Conservation (phyloP, 2,329 filamentous ascomycete species). For the Hymenoscyphus albidus region DNA sequence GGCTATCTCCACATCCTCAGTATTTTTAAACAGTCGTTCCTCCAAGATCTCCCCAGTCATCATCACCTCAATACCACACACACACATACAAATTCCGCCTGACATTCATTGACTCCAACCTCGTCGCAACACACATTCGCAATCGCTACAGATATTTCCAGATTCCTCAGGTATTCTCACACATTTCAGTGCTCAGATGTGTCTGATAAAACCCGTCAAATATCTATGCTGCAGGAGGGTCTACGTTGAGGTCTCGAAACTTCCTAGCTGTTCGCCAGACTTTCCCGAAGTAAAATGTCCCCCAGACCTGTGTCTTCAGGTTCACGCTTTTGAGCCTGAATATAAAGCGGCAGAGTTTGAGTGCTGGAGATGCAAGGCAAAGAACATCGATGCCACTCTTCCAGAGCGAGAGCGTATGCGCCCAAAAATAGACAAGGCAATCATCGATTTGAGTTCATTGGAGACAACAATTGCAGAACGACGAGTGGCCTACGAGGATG, state of each 20-base stretch:
- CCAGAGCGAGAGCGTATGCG: constrained; percentile 21
- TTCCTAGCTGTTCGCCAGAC: constrained; percentile 24
- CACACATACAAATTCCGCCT: neutral
- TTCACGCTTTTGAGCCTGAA: constrained; percentile 13
- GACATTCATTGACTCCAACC: neutral
- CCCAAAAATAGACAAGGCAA: constrained; percentile 28
- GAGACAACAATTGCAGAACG: constrained; percentile 17
- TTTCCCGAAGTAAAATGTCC: constrained; percentile 31
- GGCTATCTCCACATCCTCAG: neutral
- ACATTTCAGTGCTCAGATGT: constrained; percentile 21
- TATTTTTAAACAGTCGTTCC: neutral
- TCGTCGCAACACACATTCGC: neutral
- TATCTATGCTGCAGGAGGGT: constrained; percentile 26
- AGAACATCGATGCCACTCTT: neutral
- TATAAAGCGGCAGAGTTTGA: constrained; percentile 9
- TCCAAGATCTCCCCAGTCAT: neutral
- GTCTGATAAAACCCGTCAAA: constrained; percentile 25
- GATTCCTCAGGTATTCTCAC: neutral
- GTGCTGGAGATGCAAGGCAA: constrained; percentile 31
- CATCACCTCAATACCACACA: neutral
- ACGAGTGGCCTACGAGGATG: constrained; percentile 15
- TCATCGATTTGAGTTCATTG: constrained; percentile 22
- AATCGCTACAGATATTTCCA: neutral
- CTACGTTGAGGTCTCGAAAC: constrained; percentile 24
- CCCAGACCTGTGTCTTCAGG: constrained; percentile 26